Evolutionary conservation across 495 filamentous ascomycete species (phyloP).

Genomic region (Penicillium simplicissimum): DNA sequence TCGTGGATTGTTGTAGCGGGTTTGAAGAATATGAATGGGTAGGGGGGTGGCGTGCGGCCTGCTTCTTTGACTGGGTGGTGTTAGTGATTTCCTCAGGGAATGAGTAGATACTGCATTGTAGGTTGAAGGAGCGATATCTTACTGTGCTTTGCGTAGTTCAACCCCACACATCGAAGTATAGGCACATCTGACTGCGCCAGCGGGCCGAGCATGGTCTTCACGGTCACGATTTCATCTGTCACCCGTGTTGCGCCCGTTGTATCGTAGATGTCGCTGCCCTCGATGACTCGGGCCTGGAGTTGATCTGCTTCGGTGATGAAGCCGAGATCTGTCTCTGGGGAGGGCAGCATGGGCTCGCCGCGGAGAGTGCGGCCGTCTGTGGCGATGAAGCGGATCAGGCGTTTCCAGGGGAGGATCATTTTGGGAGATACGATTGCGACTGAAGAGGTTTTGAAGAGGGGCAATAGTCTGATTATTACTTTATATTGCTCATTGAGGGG

Average conservation of each 20-base stretch:
- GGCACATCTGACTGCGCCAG: constrained; percentile 38
- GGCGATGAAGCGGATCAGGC: constrained; percentile 52
- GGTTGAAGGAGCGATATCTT: not conserved
- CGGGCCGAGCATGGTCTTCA: constrained; percentile 38
- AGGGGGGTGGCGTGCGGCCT: constrained; percentile 46
- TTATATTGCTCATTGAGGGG: not conserved
- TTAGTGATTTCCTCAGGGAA: not conserved
- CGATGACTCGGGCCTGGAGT: constrained; percentile 41
- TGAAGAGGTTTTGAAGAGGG: not conserved
- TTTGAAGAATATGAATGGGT: constrained; percentile 55
- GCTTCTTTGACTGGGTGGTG: constrained; percentile 47
- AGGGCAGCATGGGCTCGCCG: constrained; percentile 51
- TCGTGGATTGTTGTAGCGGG: constrained; percentile 45
- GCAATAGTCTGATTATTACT: not conserved
- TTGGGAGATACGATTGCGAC: not conserved
- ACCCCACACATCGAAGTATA: constrained; percentile 41
- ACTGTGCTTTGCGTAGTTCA: constrained; percentile 47
- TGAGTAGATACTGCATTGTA: not conserved
- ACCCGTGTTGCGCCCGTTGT: constrained; percentile 32
- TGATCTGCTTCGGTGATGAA: constrained; percentile 35
- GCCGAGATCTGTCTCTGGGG: constrained; percentile 41
- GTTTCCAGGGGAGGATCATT: constrained; percentile 40
- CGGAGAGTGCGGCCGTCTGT: constrained; percentile 44
- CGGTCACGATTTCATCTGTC: constrained; percentile 36
- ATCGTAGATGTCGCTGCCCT: constrained; percentile 44